These are phyloP conservation scores for Lagenaria siceraria DNA, from an alignment of 306 rosid species.

Conservation along the genomic window DNA sequence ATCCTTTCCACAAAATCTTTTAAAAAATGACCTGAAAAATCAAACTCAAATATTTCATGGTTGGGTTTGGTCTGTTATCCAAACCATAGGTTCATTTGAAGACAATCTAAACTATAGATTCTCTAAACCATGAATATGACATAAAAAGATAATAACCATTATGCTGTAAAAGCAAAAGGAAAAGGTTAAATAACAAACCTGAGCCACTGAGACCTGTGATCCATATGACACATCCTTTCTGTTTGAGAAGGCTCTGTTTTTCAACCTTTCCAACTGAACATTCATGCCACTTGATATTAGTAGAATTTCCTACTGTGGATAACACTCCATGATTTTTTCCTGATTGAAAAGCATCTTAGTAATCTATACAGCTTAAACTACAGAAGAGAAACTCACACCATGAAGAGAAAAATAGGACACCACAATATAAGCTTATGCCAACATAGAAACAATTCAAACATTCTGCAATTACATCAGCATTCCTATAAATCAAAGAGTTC, in stretches of 20 bases:
- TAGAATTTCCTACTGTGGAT: constrained; percentile 46
- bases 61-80: background rate
- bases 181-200: constrained; percentile 22
- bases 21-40: background rate
- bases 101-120: background rate
- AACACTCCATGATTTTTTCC: constrained; percentile 25
- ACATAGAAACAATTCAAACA: background rate
- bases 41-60: background rate
- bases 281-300: constrained; percentile 57
- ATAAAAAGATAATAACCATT: background rate
- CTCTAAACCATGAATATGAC: background rate
- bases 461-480: background rate
- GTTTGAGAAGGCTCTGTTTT: constrained; percentile 41
- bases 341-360: constrained; percentile 17
- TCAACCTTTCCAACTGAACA: constrained; percentile 42
- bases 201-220: constrained; percentile 77
- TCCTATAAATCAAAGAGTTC: background rate
- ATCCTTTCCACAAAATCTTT: background rate
- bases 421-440: background rate
- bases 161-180: background rate
- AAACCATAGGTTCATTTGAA: background rate
- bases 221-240: constrained; percentile 70
- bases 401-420: background rate
- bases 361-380: background rate
- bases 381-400: background rate